phyloP scores from a whole-genome alignment of 306 rosid genomes.

The Carpinus fangiana region DNA sequence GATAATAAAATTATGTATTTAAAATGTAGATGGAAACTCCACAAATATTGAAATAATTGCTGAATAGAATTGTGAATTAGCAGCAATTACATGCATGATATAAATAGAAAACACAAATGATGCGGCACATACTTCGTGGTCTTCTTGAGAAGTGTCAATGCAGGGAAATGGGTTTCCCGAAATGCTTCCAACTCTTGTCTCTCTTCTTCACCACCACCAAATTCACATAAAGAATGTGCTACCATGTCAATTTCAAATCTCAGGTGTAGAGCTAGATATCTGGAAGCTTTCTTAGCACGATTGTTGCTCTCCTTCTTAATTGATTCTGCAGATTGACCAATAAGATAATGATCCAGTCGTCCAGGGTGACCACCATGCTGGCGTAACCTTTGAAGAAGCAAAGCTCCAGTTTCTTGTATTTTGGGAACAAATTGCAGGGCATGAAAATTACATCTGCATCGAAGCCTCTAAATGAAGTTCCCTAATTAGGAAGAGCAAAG shows the following conservation, averaged over 20 bases:
- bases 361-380: constrained; percentile 54
- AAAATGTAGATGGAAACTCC: neutral
- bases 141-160: constrained; percentile 61
- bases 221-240: constrained; percentile 95
- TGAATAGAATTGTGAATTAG: neutral
- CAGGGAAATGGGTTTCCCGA: constrained; percentile 90
- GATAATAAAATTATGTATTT: neutral
- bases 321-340: constrained; percentile 64
- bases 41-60: neutral
- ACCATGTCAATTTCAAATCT: constrained; percentile 99
- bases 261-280: constrained; percentile 89
- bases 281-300: constrained; percentile 61
- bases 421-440: constrained; percentile 90
- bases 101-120: neutral
- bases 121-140: constrained; percentile 60
- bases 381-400: constrained; percentile 86
- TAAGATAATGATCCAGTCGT: constrained; percentile 65
- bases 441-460: constrained; percentile 99
- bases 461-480: constrained; percentile 94
- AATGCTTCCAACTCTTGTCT: constrained; percentile 81
- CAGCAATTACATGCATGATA: neutral
- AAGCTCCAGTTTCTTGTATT: constrained; percentile 89
- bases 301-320: constrained; percentile 34
- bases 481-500: constrained; percentile 72
- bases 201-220: constrained; percentile 95